A percentile compares a stretch with the other conserved stretches of the same genome.
These are phyloP conservation scores for Acmispon strigosus DNA, from an alignment of 306 rosid genomes.

Conservation along the genomic window DNA sequence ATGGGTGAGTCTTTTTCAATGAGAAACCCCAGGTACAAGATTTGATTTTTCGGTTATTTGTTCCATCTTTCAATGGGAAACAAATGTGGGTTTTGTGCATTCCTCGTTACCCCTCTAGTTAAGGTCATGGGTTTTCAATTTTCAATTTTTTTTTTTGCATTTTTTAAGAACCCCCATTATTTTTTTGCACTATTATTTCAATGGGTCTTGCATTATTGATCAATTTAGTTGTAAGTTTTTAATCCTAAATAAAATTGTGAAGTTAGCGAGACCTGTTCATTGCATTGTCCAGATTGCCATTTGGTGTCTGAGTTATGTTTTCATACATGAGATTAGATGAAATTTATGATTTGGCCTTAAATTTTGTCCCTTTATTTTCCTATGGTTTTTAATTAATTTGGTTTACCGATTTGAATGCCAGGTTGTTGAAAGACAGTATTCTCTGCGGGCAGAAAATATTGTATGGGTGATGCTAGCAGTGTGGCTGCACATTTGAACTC, in stretches of 20 bases:
- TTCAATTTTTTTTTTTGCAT: background rate
- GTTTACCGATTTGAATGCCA: constrained; percentile 15
- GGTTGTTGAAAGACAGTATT: constrained; percentile 19
- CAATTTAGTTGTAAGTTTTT: background rate
- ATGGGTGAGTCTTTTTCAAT: too few species aligned
- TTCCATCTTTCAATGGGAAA: background rate
- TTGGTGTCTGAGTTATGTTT: constrained; percentile 3
- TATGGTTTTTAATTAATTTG: background rate
- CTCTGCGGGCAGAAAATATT: background rate
- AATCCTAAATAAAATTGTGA: background rate
- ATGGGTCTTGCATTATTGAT: background rate
- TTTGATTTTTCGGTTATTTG: constrained; percentile 21
- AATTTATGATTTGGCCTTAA: background rate
- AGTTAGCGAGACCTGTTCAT: background rate
- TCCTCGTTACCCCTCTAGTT: background rate
- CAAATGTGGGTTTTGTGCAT: constrained; percentile 12
- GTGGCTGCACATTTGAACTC: background rate
- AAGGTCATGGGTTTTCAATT: background rate
- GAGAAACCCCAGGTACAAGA: background rate
- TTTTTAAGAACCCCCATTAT: background rate
- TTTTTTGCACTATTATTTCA: background rate
- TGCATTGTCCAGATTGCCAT: constrained; percentile 1
- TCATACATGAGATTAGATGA: background rate
- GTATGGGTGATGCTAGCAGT: background rate
- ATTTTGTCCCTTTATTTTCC: background rate